phyloP scores from a whole-genome alignment of 345 rosid species.

The Sisymbrium irio region DNA sequence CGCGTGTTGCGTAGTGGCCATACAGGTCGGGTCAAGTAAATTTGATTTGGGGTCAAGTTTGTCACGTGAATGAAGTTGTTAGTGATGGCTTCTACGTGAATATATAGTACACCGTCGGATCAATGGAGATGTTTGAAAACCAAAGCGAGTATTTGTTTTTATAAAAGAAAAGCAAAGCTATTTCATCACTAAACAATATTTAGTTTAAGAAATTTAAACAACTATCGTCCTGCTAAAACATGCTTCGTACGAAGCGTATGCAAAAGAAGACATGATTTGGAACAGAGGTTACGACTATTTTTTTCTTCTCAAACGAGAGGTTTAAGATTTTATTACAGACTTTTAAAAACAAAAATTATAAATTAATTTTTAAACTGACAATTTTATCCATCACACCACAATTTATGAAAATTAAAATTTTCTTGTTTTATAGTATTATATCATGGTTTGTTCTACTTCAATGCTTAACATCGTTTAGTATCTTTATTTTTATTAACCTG shows the following conservation, averaged over 20 bases:
- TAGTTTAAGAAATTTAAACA: not conserved
- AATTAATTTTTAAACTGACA: too few relatives aligned
- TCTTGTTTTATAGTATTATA: too few relatives aligned
- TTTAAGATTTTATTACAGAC: too few relatives aligned
- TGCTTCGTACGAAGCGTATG: not conserved
- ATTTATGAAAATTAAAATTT: too few relatives aligned
- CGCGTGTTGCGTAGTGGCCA: slow-evolving; percentile 23
- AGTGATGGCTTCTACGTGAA: not conserved
- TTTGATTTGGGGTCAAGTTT: slow-evolving; percentile 8
- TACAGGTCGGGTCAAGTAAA: slow-evolving; percentile 18
- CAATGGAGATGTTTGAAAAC: not conserved
- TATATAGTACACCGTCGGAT: not conserved
- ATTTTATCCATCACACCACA: too few relatives aligned
- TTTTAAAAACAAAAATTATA: too few relatives aligned
- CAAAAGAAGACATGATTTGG: not conserved
- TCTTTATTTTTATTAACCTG: too few relatives aligned
- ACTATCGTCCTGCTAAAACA: not conserved
- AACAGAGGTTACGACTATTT: not conserved
- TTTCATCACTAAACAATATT: not conserved
- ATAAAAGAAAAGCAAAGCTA: not conserved
- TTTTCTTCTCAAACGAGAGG: too few relatives aligned
- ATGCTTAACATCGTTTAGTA: too few relatives aligned
- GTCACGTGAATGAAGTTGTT: slow-evolving; percentile 21
- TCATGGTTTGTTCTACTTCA: too few relatives aligned
- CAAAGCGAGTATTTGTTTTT: too few relatives aligned